These are phyloP conservation scores for Mitragyna speciosa DNA, from an alignment of 257 asterid genomes.

Conservation along the genomic window DNA sequence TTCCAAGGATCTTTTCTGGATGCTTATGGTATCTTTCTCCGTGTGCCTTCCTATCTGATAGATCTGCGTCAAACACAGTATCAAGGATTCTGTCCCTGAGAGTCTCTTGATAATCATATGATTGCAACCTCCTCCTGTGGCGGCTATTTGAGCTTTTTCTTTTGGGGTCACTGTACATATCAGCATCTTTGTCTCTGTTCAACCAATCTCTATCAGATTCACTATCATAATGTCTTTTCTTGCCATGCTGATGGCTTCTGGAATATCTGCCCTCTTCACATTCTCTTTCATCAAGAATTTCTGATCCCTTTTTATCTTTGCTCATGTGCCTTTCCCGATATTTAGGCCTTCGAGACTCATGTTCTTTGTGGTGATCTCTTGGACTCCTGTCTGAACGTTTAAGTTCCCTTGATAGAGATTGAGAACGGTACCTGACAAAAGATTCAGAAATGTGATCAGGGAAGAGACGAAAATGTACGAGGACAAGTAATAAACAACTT, in stretches of 20 bases:
- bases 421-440: conserved; percentile 38
- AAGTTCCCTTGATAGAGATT: conserved; percentile 51
- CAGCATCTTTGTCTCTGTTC: conserved; percentile 28
- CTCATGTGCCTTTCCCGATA: conserved; percentile 24
- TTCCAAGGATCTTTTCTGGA: conserved; percentile 33
- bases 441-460: conserved; percentile 7
- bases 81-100: conserved; percentile 13
- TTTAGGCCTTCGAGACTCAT: conserved; percentile 32
- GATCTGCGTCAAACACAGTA: too few species aligned
- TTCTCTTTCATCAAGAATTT: conserved; percentile 30
- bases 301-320: conserved; percentile 34
- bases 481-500: not conserved
- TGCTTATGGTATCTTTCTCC: too few species aligned
- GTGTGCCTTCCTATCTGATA: too few species aligned
- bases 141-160: conserved; percentile 30
- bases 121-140: conserved; percentile 23
- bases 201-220: conserved; percentile 41
- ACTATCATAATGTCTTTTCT: conserved; percentile 29
- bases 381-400: conserved; percentile 38
- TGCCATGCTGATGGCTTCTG: conserved; percentile 28
- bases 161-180: conserved; percentile 19
- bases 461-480: not conserved
- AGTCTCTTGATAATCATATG: conserved; percentile 21
- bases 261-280: conserved; percentile 26
- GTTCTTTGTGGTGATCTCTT: conserved; percentile 41